phyloP scores from a whole-genome alignment of 1,284 basidiomycete species.

The Malassezia sympodialis region DNA sequence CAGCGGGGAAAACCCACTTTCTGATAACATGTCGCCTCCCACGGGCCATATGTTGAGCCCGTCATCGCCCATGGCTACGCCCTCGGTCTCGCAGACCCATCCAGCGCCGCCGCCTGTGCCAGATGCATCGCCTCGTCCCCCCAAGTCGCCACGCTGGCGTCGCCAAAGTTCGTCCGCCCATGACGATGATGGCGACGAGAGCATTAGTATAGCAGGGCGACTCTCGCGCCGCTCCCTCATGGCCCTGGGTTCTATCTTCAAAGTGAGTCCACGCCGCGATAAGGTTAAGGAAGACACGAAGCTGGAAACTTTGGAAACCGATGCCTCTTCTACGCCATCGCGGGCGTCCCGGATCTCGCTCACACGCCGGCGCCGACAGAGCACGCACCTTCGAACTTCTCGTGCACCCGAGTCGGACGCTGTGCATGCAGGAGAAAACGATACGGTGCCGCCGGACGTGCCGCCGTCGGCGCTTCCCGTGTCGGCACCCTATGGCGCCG shows the following conservation, averaged over 20 bases:
- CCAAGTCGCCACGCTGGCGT: slow-evolving; percentile 5
- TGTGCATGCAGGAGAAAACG: not conserved
- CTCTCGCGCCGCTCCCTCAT: slow-evolving; percentile 16
- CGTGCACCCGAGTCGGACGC: not conserved
- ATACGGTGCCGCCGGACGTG: not conserved
- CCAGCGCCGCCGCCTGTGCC: not conserved
- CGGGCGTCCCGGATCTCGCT: slow-evolving; percentile 12
- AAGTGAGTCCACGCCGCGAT: slow-evolving; percentile 12
- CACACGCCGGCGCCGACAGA: slow-evolving; percentile 11
- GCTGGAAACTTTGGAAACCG: not conserved
- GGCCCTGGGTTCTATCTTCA: slow-evolving; percentile 12
- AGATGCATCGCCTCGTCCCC: not conserved
- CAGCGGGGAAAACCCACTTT: not conserved
- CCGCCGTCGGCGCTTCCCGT: not conserved
- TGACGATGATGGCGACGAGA: slow-evolving; percentile 4
- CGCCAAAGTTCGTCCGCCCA: not conserved
- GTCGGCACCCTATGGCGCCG: not conserved
- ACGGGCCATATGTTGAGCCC: not conserved
- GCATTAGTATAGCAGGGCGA: slow-evolving; percentile 9
- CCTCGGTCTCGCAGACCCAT: not conserved
- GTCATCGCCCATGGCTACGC: not conserved
- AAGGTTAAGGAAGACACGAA: not conserved
- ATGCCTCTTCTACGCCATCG: not conserved
- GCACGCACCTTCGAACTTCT: not conserved
- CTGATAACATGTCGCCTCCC: not conserved